These are phyloP conservation scores for Picochlorum sp. DNA, from an alignment of 139 green algal species.

Conservation along the genomic window DNA sequence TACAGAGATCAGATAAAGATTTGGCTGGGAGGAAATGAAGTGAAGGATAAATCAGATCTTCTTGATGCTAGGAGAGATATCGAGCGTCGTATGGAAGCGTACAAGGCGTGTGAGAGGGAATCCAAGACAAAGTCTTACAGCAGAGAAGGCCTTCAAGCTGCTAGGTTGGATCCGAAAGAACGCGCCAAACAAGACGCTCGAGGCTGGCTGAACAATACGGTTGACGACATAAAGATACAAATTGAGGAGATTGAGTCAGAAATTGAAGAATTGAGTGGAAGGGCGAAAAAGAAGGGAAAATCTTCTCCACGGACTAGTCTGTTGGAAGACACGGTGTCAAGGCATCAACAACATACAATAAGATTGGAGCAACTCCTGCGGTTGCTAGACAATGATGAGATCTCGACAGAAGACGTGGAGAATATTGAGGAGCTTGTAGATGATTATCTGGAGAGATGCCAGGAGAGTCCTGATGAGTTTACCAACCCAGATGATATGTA, in stretches of 20 bases:
- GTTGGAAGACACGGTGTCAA: slow-evolving; percentile 52
- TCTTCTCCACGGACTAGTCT: slow-evolving; percentile 28
- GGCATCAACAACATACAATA: slow-evolving; percentile 73
- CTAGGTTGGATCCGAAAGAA: slow-evolving; percentile 76
- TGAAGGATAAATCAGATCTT: slow-evolving; percentile 93
- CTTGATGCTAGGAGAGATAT: slow-evolving; percentile 77
- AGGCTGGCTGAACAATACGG: slow-evolving; percentile 84
- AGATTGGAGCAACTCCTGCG: slow-evolving; percentile 73
- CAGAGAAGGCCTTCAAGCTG: slow-evolving; percentile 68
- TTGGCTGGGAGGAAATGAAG: slow-evolving; percentile 83
- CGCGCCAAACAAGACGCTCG: slow-evolving; percentile 63
- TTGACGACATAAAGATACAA: slow-evolving; percentile 67
- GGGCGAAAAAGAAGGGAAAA: slow-evolving; percentile 73
- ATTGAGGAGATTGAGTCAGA: slow-evolving; percentile 89
- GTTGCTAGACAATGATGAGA: slow-evolving; percentile 92
- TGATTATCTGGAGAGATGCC: slow-evolving; percentile 71
- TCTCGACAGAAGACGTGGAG: slow-evolving; percentile 65
- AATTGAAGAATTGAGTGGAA: slow-evolving; percentile 61
- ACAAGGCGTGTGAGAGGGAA: slow-evolving; percentile 95
- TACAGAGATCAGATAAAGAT: slow-evolving; percentile 95
- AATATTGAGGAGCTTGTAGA: slow-evolving; percentile 77
- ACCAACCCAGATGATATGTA: slow-evolving; percentile 29
- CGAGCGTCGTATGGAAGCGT: slow-evolving; percentile 95
- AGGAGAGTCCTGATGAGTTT: slow-evolving; percentile 71
- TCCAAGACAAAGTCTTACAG: slow-evolving; percentile 93